phyloP scores from a whole-genome alignment of 208 protist species.

The Wallacemonas sp. region DNA sequence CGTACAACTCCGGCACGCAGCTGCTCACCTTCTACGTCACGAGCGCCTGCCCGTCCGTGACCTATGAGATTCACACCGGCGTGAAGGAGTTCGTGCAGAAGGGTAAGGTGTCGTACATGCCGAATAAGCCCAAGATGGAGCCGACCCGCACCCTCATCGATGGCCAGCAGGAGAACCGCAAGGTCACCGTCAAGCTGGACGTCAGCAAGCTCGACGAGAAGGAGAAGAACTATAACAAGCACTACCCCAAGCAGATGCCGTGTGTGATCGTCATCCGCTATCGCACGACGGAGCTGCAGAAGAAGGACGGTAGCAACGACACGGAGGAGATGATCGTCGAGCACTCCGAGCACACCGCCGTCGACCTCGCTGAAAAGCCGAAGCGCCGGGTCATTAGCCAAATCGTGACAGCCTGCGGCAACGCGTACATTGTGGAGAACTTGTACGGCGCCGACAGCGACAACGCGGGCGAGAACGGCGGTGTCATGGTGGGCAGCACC shows the following conservation, averaged over 20 bases:
- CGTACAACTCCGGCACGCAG: constrained; percentile 61
- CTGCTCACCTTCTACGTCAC: constrained; percentile 82
- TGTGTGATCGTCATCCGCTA: constrained; percentile 90
- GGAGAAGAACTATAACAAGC: constrained; percentile 85
- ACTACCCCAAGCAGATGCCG: constrained; percentile 91
- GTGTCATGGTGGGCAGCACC: constrained; percentile 78
- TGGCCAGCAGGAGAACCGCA: constrained; percentile 67
- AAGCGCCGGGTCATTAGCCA: constrained; percentile 86
- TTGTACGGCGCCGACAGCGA: constrained; percentile 85
- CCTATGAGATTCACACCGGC: constrained; percentile 91
- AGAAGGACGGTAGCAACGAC: constrained; percentile 32
- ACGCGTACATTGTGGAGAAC: constrained; percentile 87
- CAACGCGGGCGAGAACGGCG: constrained; percentile 35
- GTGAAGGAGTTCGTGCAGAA: constrained; percentile 83
- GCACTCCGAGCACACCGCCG: constrained; percentile 88
- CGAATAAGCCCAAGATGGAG: constrained; percentile 91
- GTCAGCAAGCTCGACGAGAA: constrained; percentile 74
- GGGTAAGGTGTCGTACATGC: constrained; percentile 78
- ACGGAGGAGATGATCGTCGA: constrained; percentile 62
- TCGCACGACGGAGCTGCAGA: constrained; percentile 64
- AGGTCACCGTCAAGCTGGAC: constrained; percentile 81
- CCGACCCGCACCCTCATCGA: constrained; percentile 71
- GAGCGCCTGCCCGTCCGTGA: constrained; percentile 63
- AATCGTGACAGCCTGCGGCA: constrained; percentile 72
- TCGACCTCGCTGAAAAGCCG: constrained; percentile 77